Conservation (phyloP, 164 flowering plant species). For the Aristolochia californica region DNA sequence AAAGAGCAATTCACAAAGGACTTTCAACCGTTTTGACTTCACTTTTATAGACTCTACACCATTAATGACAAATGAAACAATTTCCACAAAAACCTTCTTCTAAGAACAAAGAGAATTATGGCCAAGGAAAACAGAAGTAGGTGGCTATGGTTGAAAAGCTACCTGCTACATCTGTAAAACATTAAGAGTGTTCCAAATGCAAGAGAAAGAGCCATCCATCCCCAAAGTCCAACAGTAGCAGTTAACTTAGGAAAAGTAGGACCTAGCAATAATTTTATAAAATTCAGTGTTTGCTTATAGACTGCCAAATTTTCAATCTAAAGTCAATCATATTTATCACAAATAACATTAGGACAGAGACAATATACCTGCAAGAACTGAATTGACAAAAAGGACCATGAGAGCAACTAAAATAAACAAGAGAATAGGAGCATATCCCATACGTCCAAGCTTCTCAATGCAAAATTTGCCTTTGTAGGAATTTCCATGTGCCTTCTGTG, state of each 20-base stretch:
- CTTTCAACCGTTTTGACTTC: no score
- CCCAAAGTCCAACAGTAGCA: constrained; percentile 92
- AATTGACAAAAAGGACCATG: constrained; percentile 63
- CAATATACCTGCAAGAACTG: constrained; percentile 52
- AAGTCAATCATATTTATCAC: no score
- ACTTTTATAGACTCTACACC: no score
- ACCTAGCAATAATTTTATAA: constrained; percentile 27
- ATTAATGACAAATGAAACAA: no score
- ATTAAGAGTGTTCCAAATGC: constrained; percentile 51
- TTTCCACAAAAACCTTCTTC: no score
- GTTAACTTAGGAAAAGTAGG: constrained; percentile 66
- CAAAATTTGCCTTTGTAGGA: constrained; percentile 31
- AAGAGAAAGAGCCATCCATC: constrained; percentile 68
- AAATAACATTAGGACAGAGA: no score
- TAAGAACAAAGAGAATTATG: no score
- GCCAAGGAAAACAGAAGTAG: no score
- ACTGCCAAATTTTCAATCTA: no score
- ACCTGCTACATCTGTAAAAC: constrained; percentile 87
- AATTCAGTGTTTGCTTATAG: not conserved
- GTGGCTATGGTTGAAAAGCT: constrained; percentile 7
- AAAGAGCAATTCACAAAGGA: no score
- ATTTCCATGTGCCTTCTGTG: constrained; percentile 32
- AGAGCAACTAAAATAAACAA: constrained; percentile 30
- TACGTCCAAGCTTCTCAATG: constrained; percentile 27
- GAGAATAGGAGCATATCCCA: constrained; percentile 77